These are phyloP conservation scores for Puccinia triticina DNA, from an alignment of 1,284 basidiomycete genomes.

Conservation along the genomic window DNA sequence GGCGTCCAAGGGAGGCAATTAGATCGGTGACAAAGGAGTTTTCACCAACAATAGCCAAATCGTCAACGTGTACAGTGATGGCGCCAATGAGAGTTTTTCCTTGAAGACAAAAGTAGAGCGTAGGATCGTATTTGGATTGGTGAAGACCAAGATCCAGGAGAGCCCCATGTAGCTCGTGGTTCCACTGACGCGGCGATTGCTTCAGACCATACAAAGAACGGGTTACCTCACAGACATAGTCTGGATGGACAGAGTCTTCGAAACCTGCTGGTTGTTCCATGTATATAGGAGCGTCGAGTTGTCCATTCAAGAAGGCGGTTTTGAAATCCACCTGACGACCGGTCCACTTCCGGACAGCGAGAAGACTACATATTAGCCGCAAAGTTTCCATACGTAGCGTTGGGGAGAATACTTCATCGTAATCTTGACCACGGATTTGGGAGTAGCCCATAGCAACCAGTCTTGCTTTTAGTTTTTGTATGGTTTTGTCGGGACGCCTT, in stretches of 20 bases:
- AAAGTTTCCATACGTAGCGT: not conserved
- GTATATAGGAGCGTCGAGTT: not conserved
- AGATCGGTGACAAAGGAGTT: not conserved
- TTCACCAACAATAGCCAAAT: conserved; percentile 1
- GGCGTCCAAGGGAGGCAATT: not conserved
- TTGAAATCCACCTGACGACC: not conserved
- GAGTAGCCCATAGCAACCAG: no score
- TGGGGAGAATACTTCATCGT: conserved; percentile 10
- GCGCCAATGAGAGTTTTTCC: not conserved
- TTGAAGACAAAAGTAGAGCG: not conserved
- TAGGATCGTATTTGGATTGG: not conserved
- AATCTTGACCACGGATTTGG: not conserved
- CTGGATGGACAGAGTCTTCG: not conserved
- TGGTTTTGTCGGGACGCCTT: not conserved
- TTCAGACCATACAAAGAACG: conserved; percentile 1
- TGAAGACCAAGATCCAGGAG: not conserved
- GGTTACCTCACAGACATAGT: not conserved
- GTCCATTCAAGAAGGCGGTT: not conserved
- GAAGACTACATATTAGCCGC: not conserved
- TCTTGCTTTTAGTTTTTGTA: not conserved
- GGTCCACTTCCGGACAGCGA: not conserved
- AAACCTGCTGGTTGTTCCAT: conserved; percentile 11
- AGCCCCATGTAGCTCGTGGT: conserved; percentile 1
- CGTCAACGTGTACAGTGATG: not conserved
- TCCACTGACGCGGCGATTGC: conserved; percentile 9